Percentiles rank a stretch among this genome's conserved stretches.
These are phyloP conservation scores for Marasmius fiardii DNA, from an alignment of 1,284 basidiomycete species.

Conservation along the genomic window DNA sequence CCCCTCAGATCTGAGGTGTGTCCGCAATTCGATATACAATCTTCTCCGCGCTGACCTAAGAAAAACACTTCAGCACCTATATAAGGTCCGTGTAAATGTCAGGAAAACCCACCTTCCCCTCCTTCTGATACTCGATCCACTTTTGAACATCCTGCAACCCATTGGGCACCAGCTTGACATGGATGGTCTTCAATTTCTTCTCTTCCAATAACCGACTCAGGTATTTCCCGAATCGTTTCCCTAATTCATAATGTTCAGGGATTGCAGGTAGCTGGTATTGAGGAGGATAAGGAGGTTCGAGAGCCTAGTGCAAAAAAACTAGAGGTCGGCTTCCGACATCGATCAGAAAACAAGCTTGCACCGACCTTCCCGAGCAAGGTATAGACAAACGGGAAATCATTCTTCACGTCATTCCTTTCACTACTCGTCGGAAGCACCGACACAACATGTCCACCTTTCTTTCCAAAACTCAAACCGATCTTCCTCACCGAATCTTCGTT, in stretches of 20 bases:
- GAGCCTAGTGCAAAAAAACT: not conserved
- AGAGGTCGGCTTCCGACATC: not conserved
- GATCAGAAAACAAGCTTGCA: not conserved
- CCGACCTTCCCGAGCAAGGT: conserved; percentile 18
- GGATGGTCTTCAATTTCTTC: conserved; percentile 16
- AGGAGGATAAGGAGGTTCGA: conserved; percentile 2
- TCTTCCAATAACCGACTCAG: conserved; percentile 13
- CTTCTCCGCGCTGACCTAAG: conserved; percentile 13
- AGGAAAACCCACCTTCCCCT: conserved; percentile 14
- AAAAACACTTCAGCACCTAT: not conserved
- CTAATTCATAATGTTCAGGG: conserved; percentile 17
- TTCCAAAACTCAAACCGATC: conserved; percentile 9
- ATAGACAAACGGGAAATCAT: conserved; percentile 17
- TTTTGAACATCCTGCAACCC: conserved; percentile 16
- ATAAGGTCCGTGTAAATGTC: not conserved
- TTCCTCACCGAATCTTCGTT: conserved; percentile 15
- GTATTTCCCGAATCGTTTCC: conserved; percentile 12
- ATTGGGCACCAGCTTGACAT: conserved; percentile 18
- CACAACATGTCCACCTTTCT: conserved; percentile 5
- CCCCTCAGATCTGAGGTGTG: not conserved
- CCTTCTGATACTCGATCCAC: conserved; percentile 19
- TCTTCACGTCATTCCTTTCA: conserved; percentile 6
- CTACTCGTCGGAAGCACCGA: conserved; percentile 6
- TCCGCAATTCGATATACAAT: conserved; percentile 13
- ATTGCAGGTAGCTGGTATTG: conserved; percentile 5